These are phyloP conservation scores for Hortiboletus campestris DNA, from an alignment of 768 basidiomycete species.

Conservation along the genomic window DNA sequence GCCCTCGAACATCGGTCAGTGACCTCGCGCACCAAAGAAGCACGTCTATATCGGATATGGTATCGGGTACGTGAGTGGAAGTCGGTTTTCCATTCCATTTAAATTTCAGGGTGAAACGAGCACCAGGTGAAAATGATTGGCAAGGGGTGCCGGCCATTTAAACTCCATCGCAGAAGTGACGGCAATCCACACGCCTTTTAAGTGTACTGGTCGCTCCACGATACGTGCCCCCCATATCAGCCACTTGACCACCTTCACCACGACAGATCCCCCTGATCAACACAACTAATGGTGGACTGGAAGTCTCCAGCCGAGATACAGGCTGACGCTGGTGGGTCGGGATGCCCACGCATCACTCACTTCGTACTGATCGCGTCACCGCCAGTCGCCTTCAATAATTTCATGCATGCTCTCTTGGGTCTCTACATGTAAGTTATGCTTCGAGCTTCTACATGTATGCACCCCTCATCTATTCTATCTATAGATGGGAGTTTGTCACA, in stretches of 20 bases:
- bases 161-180: conserved; percentile 20
- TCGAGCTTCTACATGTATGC: conserved; percentile 5
- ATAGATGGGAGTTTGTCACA: conserved; percentile 66
- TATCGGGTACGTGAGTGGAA: conserved; percentile 3
- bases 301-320: conserved; percentile 45
- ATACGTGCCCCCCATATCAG: neutral
- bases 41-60: conserved; percentile 4
- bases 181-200: conserved; percentile 8
- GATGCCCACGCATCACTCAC: neutral
- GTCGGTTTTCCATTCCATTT: conserved; percentile 4
- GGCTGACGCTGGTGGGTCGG: conserved; percentile 44
- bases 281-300: conserved; percentile 54
- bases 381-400: conserved; percentile 40
- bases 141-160: conserved; percentile 9
- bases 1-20: neutral
- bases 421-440: conserved; percentile 53
- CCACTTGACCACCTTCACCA: neutral
- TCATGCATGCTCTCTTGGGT: conserved; percentile 60
- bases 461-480: neutral
- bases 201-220: neutral
- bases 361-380: conserved; percentile 8
- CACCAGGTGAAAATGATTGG: conserved; percentile 3
- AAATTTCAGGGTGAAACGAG: neutral
- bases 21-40: conserved; percentile 13
- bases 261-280: conserved; percentile 6